Evolutionary conservation across 148 eudicot species (phyloP).

Genomic region (Arbutus unedo): DNA sequence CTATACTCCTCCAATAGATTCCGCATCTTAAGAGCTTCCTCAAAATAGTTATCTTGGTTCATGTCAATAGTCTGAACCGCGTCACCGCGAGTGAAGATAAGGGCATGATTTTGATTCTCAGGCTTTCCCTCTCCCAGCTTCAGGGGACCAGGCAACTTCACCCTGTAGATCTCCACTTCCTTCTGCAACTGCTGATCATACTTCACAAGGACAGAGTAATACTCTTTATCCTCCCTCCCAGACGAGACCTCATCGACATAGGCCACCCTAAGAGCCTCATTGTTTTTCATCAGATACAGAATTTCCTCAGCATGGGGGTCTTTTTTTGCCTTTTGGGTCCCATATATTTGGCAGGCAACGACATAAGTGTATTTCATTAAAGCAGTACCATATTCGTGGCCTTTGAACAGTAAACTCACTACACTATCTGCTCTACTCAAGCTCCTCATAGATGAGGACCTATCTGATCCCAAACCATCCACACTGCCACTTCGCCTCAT

Average conservation of each 20-base stretch:
- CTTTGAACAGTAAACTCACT: constrained; percentile 40
- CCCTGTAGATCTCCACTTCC: constrained; percentile 89
- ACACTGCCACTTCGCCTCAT: constrained; percentile 44
- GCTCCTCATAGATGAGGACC: constrained; percentile 40
- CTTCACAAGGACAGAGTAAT: constrained; percentile 91
- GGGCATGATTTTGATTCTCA: constrained; percentile 92
- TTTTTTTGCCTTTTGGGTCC: constrained; percentile 48
- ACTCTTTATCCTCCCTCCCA: constrained; percentile 63
- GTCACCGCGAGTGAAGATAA: constrained; percentile 90
- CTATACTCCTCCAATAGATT: constrained; percentile 83
- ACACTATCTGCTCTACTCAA: constrained; percentile 47
- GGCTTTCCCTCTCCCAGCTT: constrained; percentile 98
- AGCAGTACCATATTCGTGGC: constrained; percentile 53
- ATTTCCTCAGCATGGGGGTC: constrained; percentile 91
- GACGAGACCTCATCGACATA: constrained; percentile 78
- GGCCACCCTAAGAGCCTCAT: constrained; percentile 94
- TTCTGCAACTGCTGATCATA: constrained; percentile 69
- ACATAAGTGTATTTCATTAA: constrained; percentile 57
- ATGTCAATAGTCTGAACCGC: constrained; percentile 94
- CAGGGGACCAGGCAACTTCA: constrained; percentile 84
- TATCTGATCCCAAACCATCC: constrained; percentile 42
- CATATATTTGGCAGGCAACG: constrained; percentile 59
- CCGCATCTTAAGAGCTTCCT: constrained; percentile 89
- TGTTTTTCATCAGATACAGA: constrained; percentile 62
- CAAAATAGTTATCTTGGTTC: constrained; percentile 96